phyloP scores from a whole-genome alignment of 2,329 filamentous ascomycete genomes.

The Phialophora chinensis region DNA sequence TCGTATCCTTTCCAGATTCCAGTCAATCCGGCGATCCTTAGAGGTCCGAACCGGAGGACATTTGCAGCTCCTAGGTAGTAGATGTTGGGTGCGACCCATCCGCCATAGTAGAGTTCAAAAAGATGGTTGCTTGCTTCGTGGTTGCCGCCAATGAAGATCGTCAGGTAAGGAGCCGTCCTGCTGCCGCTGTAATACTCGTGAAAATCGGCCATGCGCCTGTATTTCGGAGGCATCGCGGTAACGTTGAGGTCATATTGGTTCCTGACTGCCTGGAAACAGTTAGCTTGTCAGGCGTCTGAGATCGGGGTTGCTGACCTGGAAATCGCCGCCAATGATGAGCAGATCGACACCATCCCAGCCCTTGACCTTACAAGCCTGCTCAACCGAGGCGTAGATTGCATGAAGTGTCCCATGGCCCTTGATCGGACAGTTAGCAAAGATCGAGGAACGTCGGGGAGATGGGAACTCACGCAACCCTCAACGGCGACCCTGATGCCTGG shows the following conservation, averaged over 20 bases:
- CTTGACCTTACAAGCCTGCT: slow-evolving; percentile 70
- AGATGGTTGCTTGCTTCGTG: slow-evolving; percentile 92
- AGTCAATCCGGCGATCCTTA: slow-evolving; percentile 87
- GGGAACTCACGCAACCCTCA: slow-evolving; percentile 77
- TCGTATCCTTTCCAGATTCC: slow-evolving; percentile 95
- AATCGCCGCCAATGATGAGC: slow-evolving; percentile 94
- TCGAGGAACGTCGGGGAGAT: slow-evolving; percentile 13
- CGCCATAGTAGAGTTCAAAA: slow-evolving; percentile 92
- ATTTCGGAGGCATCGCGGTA: slow-evolving; percentile 89
- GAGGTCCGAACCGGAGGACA: slow-evolving; percentile 78
- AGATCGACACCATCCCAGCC: slow-evolving; percentile 84
- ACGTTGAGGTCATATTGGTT: slow-evolving; percentile 86
- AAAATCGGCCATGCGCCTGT: slow-evolving; percentile 87
- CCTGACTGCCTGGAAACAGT: slow-evolving; percentile 70
- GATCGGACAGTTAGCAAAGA: slow-evolving; percentile 18
- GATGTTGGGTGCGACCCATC: slow-evolving; percentile 95
- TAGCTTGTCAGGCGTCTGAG: slow-evolving; percentile 19
- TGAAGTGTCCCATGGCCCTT: slow-evolving; percentile 91
- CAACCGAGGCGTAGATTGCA: slow-evolving; percentile 84
- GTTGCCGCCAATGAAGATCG: slow-evolving; percentile 91
- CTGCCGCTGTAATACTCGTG: slow-evolving; percentile 88
- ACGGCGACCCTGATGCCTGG: slow-evolving; percentile 72
- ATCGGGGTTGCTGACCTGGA: slow-evolving; percentile 66
- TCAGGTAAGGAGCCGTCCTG: slow-evolving; percentile 80
- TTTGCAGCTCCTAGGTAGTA: slow-evolving; percentile 97